Evolutionary conservation across 2,329 filamentous ascomycete species (phyloP).

Genomic region (Eutypella sp.): DNA sequence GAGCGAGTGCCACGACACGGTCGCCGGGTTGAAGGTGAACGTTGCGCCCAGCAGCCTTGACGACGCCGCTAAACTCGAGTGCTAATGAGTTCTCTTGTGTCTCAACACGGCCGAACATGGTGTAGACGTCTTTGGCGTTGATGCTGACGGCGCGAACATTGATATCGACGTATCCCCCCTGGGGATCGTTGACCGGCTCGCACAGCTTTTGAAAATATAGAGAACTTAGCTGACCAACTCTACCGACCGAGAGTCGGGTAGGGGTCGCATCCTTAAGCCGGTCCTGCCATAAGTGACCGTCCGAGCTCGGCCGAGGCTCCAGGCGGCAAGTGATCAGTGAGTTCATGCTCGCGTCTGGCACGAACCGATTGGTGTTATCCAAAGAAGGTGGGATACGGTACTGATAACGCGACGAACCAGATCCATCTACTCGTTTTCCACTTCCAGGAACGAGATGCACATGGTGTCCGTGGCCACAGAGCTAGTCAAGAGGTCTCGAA

Average conservation of each 20-base stretch:
- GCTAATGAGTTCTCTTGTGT: slow-evolving; percentile 10
- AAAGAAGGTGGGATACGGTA: too few species aligned
- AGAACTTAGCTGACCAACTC: slow-evolving; percentile 6
- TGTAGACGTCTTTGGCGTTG: slow-evolving; percentile 22
- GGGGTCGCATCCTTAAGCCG: too few species aligned
- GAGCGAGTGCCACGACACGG: slow-evolving; percentile 20
- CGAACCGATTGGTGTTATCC: too few species aligned
- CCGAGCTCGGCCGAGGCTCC: too few species aligned
- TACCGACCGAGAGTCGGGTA: slow-evolving; percentile 6
- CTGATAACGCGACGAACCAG: too few species aligned
- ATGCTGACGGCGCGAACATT: slow-evolving; percentile 10
- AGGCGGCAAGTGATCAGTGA: too few species aligned
- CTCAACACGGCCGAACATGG: slow-evolving; percentile 20
- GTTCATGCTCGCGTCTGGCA: too few species aligned
- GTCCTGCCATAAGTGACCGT: too few species aligned
- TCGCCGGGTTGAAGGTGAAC: slow-evolving; percentile 20
- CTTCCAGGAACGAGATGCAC: too few species aligned
- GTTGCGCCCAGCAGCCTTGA: slow-evolving; percentile 13
- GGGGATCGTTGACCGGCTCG: neutral
- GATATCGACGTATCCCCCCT: slow-evolving; percentile 2
- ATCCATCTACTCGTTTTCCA: too few species aligned
- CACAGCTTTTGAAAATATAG: slow-evolving; percentile 13
- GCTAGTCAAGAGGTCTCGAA: too few species aligned
- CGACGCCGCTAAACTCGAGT: slow-evolving; percentile 23
- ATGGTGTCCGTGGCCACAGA: too few species aligned